Evolutionary conservation across 305 asterid species (phyloP).

Genomic region (Fraxinus platypoda): DNA sequence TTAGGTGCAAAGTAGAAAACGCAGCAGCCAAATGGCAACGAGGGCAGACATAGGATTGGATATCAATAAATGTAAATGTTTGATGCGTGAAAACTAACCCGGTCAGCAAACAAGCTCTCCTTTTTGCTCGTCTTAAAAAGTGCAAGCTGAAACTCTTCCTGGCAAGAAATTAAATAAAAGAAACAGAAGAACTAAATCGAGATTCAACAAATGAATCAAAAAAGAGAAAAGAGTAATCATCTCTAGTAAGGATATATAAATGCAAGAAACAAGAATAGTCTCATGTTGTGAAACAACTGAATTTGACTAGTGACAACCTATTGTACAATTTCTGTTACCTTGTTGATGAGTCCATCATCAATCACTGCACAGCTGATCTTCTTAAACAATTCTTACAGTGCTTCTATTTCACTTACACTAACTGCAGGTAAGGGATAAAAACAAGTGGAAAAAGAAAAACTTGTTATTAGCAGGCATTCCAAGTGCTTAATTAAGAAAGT

Average conservation of each 20-base stretch:
- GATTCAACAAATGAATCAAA: slow-evolving; percentile 10
- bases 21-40: background rate
- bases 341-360: slow-evolving; percentile 82
- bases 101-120: too few species aligned
- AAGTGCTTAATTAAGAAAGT: background rate
- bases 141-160: slow-evolving; percentile 92
- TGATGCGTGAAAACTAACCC: slow-evolving; percentile 40
- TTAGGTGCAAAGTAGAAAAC: background rate
- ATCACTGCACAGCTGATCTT: slow-evolving; percentile 82
- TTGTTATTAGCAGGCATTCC: slow-evolving; percentile 11
- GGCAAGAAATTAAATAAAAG: slow-evolving; percentile 15
- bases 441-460: background rate
- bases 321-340: slow-evolving; percentile 43
- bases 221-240: background rate
- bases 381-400: slow-evolving; percentile 74
- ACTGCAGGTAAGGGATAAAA: slow-evolving; percentile 42
- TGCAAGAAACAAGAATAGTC: background rate
- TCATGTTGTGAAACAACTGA: background rate
- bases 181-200: slow-evolving; percentile 22
- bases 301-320: background rate
- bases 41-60: background rate
- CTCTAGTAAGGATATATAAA: background rate
- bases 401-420: slow-evolving; percentile 83
- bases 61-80: slow-evolving; percentile 28
- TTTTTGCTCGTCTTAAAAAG: slow-evolving; percentile 66